Evolutionary conservation across 345 rosid species (phyloP).

Genomic region (Erucastrum elatum): DNA sequence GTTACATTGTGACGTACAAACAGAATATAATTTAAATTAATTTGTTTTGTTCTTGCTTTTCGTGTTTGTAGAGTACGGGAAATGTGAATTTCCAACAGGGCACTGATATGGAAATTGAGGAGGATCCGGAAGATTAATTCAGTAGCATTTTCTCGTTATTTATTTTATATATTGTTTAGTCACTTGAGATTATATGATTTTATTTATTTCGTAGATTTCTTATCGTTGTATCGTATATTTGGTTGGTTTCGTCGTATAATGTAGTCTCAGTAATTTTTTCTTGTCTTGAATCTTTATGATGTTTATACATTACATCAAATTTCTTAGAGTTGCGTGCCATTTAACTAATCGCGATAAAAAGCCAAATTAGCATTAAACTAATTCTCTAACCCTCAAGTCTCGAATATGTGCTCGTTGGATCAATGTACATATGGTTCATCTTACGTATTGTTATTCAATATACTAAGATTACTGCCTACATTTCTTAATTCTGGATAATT

Average conservation of each 20-base stretch:
- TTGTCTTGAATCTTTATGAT: background rate
- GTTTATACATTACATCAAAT: background rate
- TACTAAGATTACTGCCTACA: no score
- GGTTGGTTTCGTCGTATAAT: constrained; percentile 24
- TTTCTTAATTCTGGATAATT: no score
- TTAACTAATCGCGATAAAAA: background rate
- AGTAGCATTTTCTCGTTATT: constrained; percentile 17
- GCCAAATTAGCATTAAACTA: background rate
- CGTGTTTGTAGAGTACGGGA: constrained; percentile 50
- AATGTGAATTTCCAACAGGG: constrained; percentile 62
- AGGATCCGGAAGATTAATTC: constrained; percentile 24
- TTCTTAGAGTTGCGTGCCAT: background rate
- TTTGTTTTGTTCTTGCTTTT: background rate
- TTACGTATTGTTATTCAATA: background rate
- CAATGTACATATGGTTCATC: background rate
- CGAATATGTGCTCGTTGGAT: background rate
- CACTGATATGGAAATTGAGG: constrained; percentile 31
- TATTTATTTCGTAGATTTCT: constrained; percentile 25
- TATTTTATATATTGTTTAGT: constrained; percentile 23
- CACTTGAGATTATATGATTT: constrained; percentile 21
- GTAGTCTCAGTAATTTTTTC: background rate
- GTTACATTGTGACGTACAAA: background rate
- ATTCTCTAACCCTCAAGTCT: background rate
- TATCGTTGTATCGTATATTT: constrained; percentile 26
- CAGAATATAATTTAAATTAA: background rate